Percentiles rank a stretch among this genome's conserved stretches.
Conservation (phyloP, 2,329 filamentous ascomycete genomes). For the Epichloe elymi region DNA sequence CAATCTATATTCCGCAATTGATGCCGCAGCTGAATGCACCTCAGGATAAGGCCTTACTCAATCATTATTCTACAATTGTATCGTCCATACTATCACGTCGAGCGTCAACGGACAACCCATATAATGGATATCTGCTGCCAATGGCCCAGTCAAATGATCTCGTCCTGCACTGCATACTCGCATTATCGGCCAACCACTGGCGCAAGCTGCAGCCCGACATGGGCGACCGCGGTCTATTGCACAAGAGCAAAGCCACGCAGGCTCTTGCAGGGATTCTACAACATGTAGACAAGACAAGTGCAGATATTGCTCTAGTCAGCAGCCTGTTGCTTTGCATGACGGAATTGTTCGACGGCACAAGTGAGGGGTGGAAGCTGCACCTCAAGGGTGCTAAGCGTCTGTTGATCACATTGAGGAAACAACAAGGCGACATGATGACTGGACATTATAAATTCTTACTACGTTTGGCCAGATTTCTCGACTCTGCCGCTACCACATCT, state of each 20-base stretch:
- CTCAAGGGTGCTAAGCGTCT: slow-evolving; percentile 28
- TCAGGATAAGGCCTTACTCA: slow-evolving; percentile 20
- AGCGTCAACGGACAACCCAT: slow-evolving; percentile 16
- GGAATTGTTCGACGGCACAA: slow-evolving; percentile 28
- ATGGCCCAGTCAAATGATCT: slow-evolving; percentile 20
- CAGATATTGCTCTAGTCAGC: slow-evolving; percentile 24
- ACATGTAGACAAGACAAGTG: slow-evolving; percentile 19
- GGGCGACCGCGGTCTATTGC: slow-evolving; percentile 16
- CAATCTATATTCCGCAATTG: slow-evolving; percentile 17
- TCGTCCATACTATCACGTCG: slow-evolving; percentile 20
- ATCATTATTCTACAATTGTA: slow-evolving; percentile 22
- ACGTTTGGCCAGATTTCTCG: slow-evolving; percentile 19
- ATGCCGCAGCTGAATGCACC: slow-evolving; percentile 17
- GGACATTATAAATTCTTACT: slow-evolving; percentile 26
- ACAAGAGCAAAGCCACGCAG: slow-evolving; percentile 20
- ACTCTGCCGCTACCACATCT: slow-evolving; percentile 21
- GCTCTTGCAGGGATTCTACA: slow-evolving; percentile 19
- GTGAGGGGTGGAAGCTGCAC: slow-evolving; percentile 28
- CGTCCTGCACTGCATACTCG: slow-evolving; percentile 20
- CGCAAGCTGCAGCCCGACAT: slow-evolving; percentile 19
- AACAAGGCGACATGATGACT: slow-evolving; percentile 20
- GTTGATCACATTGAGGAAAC: slow-evolving; percentile 18
- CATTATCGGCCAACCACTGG: slow-evolving; percentile 22
- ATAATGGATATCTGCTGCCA: slow-evolving; percentile 19
- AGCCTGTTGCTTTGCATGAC: slow-evolving; percentile 29